Evolutionary conservation across 1,139 yeast genomes (phyloP).

Genomic region (Meyerozyma sp.): DNA sequence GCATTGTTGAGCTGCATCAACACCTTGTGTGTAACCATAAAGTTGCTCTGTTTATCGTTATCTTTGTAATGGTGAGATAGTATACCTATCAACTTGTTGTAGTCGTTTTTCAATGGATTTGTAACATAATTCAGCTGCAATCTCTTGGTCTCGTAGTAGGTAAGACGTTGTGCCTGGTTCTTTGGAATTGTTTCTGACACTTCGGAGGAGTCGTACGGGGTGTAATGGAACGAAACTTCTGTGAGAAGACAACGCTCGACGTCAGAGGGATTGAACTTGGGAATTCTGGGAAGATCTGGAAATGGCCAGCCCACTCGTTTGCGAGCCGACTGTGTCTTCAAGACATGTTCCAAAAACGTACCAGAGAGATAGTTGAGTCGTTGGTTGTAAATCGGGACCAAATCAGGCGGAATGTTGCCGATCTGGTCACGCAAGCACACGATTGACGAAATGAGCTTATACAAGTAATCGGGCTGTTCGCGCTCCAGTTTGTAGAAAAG

Average conservation of each 20-base stretch:
- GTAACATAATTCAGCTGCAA: slow-evolving; percentile 63
- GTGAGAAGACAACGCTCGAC: slow-evolving; percentile 76
- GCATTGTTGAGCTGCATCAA: slow-evolving; percentile 32
- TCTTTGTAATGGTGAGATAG: slow-evolving; percentile 21
- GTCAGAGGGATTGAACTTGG: slow-evolving; percentile 59
- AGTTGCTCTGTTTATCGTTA: slow-evolving; percentile 15
- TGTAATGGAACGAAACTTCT: slow-evolving; percentile 65
- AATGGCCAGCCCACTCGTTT: slow-evolving; percentile 58
- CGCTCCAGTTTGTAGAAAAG: slow-evolving; percentile 21
- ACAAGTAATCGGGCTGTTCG: slow-evolving; percentile 43
- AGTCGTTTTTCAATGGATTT: slow-evolving; percentile 59
- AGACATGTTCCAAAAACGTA: slow-evolving; percentile 48
- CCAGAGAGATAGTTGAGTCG: slow-evolving; percentile 56
- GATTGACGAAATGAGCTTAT: slow-evolving; percentile 71
- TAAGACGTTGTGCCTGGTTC: slow-evolving; percentile 16
- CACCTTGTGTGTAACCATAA: slow-evolving; percentile 33
- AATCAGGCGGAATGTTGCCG: slow-evolving; percentile 79
- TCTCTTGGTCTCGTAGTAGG: slow-evolving; percentile 62
- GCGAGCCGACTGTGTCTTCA: slow-evolving; percentile 17
- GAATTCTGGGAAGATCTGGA: slow-evolving; percentile 65
- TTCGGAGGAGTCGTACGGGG: slow-evolving; percentile 47
- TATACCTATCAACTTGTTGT: slow-evolving; percentile 56
- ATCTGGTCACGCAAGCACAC: slow-evolving; percentile 79
- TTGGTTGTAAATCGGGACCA: slow-evolving; percentile 69
- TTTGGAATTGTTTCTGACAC: background rate